Evolutionary conservation across 129 eudicot species (phyloP), one percentile per base, ranked within the genome.

Genomic region (Tagetes patula): DNA sequence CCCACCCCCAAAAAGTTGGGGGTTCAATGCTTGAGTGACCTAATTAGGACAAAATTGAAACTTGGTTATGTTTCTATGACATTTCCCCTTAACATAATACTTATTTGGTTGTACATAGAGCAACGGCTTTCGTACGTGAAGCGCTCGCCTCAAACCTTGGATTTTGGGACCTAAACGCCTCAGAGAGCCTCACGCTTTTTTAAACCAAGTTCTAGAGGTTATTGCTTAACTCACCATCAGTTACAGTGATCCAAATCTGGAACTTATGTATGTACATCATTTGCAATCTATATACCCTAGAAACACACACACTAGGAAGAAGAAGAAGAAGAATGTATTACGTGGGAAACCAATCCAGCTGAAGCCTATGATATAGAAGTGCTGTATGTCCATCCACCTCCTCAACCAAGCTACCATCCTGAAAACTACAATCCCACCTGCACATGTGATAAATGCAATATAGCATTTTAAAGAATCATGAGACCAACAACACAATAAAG

Each of bases 321-420:
- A 77, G 13, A 48, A 52, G 40, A 36, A 69, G 73, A 72, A 62
- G 67, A 70, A 77, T 27, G 46, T 62, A 62, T 86, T 95, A 95
- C 99, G 78, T 87, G 31, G 99, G 86, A 71, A 90, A 95, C 99
- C 99, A 95, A 74, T 95, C 99, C 39, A 95, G 83, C 82, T 81
- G 99, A 66, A 95, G 97, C 71, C 92, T 82, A 72, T 95, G 99
- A 87, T 95, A 83, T 32, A 95, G 83, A 71, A 95, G 70, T 72
- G 99, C 96, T 30, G 99, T 95, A 78, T 95, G 99, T 49, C 99
- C 99, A 85, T 95, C 99, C 69, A 95, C 99, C 84, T 95, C 99
- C 76, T 91, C 97, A 55, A 95, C 99, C 80, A 95, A 77, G 77
- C 99, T 91, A 76, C 99, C 97, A 71, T 82, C 83, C 80, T 88